Evolutionary conservation across 2,329 filamentous ascomycete species (phyloP), one percentile per base, ranked within the genome.

Genomic region (Hyphodiscus sp.): DNA sequence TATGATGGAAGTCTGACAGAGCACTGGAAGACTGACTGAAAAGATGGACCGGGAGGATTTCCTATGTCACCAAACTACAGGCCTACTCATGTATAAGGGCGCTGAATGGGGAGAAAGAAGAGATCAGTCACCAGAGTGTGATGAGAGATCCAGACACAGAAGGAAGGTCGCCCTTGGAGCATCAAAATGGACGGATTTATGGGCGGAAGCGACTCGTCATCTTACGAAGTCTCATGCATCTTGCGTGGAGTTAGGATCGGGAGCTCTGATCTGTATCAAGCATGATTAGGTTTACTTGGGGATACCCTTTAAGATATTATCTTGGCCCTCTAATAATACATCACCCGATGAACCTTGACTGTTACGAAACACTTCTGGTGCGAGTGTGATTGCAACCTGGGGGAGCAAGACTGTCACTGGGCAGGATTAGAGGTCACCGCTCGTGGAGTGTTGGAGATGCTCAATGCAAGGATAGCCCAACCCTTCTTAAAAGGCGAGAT

Each of bases 1-100:
- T 80, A 89, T 47, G 89, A 95, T 63, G 78, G 81, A 30, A 77
- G 81, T 29, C 70, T 90, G 53, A 83, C 83, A 2, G 82, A 82
- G 41, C 92, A 97, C 70, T 97, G 92, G 91, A 97, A 97, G 75
- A 86, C 85, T 20, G 92, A 96, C 70, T 96, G 77, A 87, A 58
- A 38, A 16, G 20, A 47, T 33, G 38, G 42, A 47, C 44, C 46
- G 23, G 33, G n/a, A 16, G 33, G 41, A 54, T 51, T 47, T 54
- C 43, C 45, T 47, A 18, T 51, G 49, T 51, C 49, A 13, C 33
- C 26, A 44, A 20, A n/a, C 3, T 26, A 26, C n/a, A 11, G 45
- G 20, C 45, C 8, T 20, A 46, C 45, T 46, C 26, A 20, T 7
- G 19, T 26, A 46, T 46, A 20, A n/a, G 20, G 45, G 10, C 45